Evolutionary conservation across 2,329 filamentous ascomycete genomes (phyloP), one percentile per base, ranked within the genome.

Genomic region (Pestalotiopsis sp.): DNA sequence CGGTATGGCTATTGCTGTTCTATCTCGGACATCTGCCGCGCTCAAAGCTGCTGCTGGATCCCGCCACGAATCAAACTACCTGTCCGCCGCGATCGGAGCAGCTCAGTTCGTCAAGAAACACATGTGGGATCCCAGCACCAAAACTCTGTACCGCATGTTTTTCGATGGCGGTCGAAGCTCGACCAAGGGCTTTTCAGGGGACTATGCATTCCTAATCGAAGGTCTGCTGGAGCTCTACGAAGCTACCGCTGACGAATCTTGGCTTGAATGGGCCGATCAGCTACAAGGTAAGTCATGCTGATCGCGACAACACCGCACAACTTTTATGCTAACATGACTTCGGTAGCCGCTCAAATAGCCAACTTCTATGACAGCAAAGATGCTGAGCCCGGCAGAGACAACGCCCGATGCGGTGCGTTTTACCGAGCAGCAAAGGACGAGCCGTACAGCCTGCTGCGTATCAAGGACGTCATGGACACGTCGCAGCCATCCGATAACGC

Each of bases 401-500:
- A 78, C 68, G 79, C 80, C 39, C 77, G 78, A 40, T 83, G 81
- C 30, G 87, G 87, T 56, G 93, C 87, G 39, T 96, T 95, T 84
- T 96, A 92, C 81, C 90, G 89, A 4, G 94, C 92, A 1, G 81
- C 85, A 4, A 81, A 83, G 13, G 80, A 85, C 56, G 89, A 91
- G 10, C 82, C 89, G 0, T 89, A 94, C 74, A 86, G 91, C 35
- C 91, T 98, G 68, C 88, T 98, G 69, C 91, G 95, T 26, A 87
- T 98, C 63, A 99, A 99, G 80, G 94, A 97, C 70, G 96, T 94
- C 71, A 98, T 98, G 87, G 96, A 99, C 78, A 93, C 93, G 4
- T 91, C 94, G 1, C 91, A 96, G 69, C 96, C 96, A 0, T 96
- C 94, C 0, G 92, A 93, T 64, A 99, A 99, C 76, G 94, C 93